Percentiles rank a stretch among this genome's conserved stretches.
Conservation (phyloP, 1,139 yeast species). For the Wickerhamomyces sp. region DNA sequence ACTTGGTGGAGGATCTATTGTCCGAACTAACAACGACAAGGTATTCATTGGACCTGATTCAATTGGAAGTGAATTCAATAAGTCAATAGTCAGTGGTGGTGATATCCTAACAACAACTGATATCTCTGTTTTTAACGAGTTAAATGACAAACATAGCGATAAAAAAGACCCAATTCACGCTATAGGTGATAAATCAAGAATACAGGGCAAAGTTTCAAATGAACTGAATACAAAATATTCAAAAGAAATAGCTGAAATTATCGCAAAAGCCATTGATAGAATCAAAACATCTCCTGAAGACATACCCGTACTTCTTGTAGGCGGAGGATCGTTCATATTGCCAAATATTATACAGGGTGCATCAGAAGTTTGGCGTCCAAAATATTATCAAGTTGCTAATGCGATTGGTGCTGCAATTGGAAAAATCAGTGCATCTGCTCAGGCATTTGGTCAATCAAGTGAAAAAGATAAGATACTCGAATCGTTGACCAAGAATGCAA, state of each 20-base stretch:
- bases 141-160: not conserved
- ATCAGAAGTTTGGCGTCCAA: constrained; percentile 35
- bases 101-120: constrained; percentile 33
- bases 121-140: constrained; percentile 23
- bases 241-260: constrained; percentile 14
- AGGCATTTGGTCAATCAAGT: constrained; percentile 20
- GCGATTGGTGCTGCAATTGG: constrained; percentile 47
- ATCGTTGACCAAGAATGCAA: constrained; percentile 24
- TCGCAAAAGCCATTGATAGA: constrained; percentile 33
- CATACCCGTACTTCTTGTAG: constrained; percentile 38
- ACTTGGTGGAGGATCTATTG: constrained; percentile 42
- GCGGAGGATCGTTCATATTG: constrained; percentile 41
- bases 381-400: constrained; percentile 37
- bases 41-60: constrained; percentile 32
- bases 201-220: constrained; percentile 15
- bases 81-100: constrained; percentile 35
- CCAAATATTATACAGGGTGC: constrained; percentile 36
- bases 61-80: constrained; percentile 32
- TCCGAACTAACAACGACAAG: constrained; percentile 23
- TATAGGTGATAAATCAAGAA: constrained; percentile 21
- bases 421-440: constrained; percentile 30
- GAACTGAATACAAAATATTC: constrained; percentile 10
- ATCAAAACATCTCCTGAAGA: constrained; percentile 41
- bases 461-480: constrained; percentile 28
- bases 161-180: constrained; percentile 5